Conservation (phyloP, 2,329 filamentous ascomycete genomes). For the Pseudogymnoascus destructans region DNA sequence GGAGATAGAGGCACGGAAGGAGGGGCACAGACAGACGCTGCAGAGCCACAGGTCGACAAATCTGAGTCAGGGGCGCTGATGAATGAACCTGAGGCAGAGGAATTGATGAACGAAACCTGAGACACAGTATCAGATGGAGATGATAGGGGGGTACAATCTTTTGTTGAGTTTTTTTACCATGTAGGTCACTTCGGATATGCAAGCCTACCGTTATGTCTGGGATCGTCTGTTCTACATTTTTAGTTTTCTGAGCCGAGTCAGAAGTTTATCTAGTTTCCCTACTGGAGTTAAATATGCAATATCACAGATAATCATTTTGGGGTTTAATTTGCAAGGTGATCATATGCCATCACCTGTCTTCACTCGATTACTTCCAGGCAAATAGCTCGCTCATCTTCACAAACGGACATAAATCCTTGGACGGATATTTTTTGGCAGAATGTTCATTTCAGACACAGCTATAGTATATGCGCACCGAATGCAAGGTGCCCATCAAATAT, state of each 20-base stretch:
- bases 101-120: neutral
- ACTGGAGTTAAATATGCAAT: neutral
- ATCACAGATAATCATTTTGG: neutral
- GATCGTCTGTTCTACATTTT: neutral
- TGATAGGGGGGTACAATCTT: neutral
- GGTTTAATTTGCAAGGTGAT: neutral
- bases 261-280: neutral
- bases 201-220: neutral
- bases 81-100: neutral
- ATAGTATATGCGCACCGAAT: conserved; percentile 6
- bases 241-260: neutral
- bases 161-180: neutral
- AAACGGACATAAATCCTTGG: neutral
- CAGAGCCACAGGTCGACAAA: no score
- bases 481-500: conserved; percentile 14
- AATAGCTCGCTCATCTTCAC: neutral
- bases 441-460: conserved; percentile 6
- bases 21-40: neutral
- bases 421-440: neutral
- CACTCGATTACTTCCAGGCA: neutral
- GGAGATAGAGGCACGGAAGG: no score
- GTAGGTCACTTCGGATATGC: neutral
- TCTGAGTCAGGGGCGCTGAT: neutral
- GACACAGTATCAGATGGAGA: neutral
- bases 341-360: neutral